A percentile compares a stretch with the other conserved stretches of the same genome.
Evolutionary conservation across 805 yeast species (phyloP).

Genomic region (Metschnikowia santaceciliae): DNA sequence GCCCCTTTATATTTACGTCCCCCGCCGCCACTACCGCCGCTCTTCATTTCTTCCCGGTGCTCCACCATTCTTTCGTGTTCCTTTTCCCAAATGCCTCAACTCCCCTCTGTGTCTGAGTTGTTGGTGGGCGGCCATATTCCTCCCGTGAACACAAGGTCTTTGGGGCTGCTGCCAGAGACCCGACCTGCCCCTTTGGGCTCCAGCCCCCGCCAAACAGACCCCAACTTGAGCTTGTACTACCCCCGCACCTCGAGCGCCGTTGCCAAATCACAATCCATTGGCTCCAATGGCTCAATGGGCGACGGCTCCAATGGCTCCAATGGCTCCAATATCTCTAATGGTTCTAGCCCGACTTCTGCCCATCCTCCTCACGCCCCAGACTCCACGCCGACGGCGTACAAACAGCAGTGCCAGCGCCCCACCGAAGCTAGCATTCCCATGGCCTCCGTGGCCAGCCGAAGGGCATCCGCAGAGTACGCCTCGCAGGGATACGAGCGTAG

Average conservation of each 20-base stretch:
- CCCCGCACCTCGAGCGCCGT: neutral
- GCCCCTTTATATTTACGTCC: neutral
- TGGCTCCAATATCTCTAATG: neutral
- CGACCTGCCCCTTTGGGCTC: conserved; percentile 4
- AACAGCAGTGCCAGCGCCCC: neutral
- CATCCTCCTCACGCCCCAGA: neutral
- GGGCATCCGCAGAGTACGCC: neutral
- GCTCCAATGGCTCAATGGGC: neutral
- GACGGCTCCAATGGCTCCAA: neutral
- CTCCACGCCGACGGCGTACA: neutral
- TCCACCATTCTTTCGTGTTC: neutral
- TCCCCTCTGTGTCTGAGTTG: conserved; percentile 20
- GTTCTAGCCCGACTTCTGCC: neutral
- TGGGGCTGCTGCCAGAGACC: neutral
- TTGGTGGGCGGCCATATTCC: conserved; percentile 18
- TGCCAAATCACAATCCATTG: neutral
- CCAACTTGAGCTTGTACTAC: neutral
- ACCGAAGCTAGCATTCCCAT: neutral
- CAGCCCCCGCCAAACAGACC: conserved; percentile 9
- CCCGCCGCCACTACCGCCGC: neutral
- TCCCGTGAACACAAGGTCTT: neutral
- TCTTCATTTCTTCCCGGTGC: neutral
- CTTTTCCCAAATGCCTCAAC: conserved; percentile 13
- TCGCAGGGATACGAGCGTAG: conserved; percentile 1
- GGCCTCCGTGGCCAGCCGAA: neutral